Percentiles rank a stretch among this genome's conserved stretches.
phyloP scores from a whole-genome alignment of 768 basidiomycete genomes.

The Lenzites betulinus region DNA sequence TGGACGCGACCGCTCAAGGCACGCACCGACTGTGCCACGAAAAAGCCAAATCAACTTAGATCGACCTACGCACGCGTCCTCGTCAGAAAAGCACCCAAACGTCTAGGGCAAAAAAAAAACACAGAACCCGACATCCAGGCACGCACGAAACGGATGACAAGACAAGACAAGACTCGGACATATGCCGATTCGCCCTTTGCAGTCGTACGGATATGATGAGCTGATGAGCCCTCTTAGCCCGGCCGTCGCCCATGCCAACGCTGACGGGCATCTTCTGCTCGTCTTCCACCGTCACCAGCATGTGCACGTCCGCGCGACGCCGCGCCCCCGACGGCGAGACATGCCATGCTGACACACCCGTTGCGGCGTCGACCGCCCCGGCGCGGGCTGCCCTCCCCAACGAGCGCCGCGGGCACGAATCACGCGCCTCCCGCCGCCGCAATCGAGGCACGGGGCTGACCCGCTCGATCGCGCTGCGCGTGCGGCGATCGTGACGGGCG shows the following conservation, averaged over 20 bases:
- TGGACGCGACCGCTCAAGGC: background rate
- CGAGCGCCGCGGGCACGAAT: background rate
- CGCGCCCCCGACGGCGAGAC: no score
- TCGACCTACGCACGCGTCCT: background rate
- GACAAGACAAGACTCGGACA: no score
- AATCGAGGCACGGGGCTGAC: conserved; percentile 14
- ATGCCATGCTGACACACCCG: background rate
- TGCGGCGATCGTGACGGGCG: background rate
- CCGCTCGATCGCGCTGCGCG: conserved; percentile 11
- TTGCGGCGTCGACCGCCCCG: background rate
- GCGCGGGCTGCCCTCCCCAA: background rate
- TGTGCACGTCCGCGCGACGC: no score
- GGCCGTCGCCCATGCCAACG: background rate
- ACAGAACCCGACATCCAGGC: background rate
- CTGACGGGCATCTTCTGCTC: no score
- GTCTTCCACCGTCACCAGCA: no score
- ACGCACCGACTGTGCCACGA: background rate
- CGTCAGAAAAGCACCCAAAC: background rate
- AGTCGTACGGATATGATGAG: background rate
- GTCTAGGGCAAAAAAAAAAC: background rate
- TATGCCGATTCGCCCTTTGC: no score
- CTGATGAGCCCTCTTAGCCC: background rate
- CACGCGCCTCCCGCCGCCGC: conserved; percentile 1
- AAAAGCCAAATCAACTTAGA: background rate
- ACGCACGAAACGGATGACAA: background rate